phyloP scores from a whole-genome alignment of 345 rosid species.

The Rhodamnia argentea region DNA sequence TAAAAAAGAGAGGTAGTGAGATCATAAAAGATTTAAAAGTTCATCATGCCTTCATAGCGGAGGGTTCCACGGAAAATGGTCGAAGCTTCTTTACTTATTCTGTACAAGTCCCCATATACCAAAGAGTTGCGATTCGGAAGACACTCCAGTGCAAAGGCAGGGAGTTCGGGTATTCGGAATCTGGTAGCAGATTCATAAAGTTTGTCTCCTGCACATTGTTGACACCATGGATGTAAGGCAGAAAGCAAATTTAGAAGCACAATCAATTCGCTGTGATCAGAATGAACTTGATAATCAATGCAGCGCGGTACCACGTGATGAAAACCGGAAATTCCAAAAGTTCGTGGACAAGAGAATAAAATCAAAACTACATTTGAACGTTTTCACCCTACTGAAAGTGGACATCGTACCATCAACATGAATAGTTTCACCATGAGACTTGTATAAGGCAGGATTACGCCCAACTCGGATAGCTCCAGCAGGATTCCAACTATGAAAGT shows the following conservation, averaged over 20 bases:
- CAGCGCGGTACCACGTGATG: neutral
- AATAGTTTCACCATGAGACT: slow-evolving; percentile 36
- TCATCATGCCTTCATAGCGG: slow-evolving; percentile 75
- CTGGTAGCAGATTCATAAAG: slow-evolving; percentile 66
- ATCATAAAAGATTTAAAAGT: neutral
- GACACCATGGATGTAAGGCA: neutral
- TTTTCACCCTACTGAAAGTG: neutral
- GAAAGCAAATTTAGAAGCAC: neutral
- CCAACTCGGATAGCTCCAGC: slow-evolving; percentile 86
- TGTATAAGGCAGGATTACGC: slow-evolving; percentile 71
- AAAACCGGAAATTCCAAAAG: neutral
- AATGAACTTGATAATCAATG: neutral
- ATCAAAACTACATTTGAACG: neutral
- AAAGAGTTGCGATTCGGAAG: slow-evolving; percentile 83
- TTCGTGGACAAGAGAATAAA: neutral
- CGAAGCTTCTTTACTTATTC: slow-evolving; percentile 69
- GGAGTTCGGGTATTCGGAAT: slow-evolving; percentile 64
- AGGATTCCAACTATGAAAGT: slow-evolving; percentile 76
- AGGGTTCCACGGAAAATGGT: slow-evolving; percentile 89
- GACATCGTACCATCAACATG: slow-evolving; percentile 50
- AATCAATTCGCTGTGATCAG: neutral
- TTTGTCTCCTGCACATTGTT: slow-evolving; percentile 40
- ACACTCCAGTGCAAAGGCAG: slow-evolving; percentile 93
- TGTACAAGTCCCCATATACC: slow-evolving; percentile 63
- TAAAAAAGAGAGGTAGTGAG: neutral